Evolutionary conservation across 2,329 filamentous ascomycete species (phyloP), one percentile per base, ranked within the genome.

Genomic region (Neonectria coccinea): DNA sequence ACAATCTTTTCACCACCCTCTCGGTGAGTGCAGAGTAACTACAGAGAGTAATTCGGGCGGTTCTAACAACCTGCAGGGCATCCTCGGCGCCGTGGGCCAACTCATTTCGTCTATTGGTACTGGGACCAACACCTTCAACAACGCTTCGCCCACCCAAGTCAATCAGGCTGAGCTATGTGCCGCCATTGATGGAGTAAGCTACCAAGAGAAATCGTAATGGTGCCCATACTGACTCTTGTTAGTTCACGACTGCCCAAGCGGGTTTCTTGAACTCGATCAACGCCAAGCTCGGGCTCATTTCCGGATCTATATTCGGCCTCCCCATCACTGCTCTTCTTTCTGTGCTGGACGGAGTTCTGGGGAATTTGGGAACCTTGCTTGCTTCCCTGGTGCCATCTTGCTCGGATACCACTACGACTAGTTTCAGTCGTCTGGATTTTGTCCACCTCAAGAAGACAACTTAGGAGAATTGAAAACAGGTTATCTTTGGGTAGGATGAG

Each of bases 201-300:
- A 18, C n/a, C 8, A 1, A 16, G 11, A 14, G 8, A 14, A 18
- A 31, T 6, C 10, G 3, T 10, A 12, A 2, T 12, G 14, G 6
- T 50, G 3, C 2, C 5, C 5, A 6, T 12, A 7, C 14, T 50
- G 10, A 50, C 14, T 39, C 3, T 33, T 14, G 4, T 50, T n/a
- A 51, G 48, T 31, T 51, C 11, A 51, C 29, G 10, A n/a, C n/a
- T 11, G n/a, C 48, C n/a, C n/a, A 20, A 11, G 7, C 48, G 11
- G 29, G 27, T 20, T n/a, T 51, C 10, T 51, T 51, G 29, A 51
- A 29, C 10, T 18, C 48, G n/a, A n/a, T 51, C 48, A 51, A 51
- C 11, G 22, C 25, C 10, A 20, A 51, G 27, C n/a, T 51, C 8
- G 29, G 10, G 9, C n/a, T 14, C 5, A 18, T 51, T 29, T 18